Evolutionary conservation across 441 rosid species (phyloP).

Genomic region (Raphanus hybrid): DNA sequence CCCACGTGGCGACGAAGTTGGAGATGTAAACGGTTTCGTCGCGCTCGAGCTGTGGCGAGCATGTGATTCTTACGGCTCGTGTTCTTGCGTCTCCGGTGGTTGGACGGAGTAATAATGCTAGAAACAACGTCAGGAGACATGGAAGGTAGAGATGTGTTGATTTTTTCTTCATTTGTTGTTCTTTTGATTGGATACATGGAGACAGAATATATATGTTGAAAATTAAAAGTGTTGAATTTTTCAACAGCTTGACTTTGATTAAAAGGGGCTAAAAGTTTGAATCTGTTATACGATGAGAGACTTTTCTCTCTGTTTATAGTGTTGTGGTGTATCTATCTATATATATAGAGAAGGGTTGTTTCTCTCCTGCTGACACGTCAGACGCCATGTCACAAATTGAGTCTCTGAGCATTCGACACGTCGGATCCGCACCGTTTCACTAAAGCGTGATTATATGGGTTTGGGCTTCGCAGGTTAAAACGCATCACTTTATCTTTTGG

Average conservation of each 20-base stretch:
- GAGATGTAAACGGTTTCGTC: slow-evolving; percentile 65
- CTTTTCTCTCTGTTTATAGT: background rate
- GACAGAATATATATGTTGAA: background rate
- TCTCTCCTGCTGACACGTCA: no score
- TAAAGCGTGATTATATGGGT: no score
- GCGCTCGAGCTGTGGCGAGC: slow-evolving; percentile 60
- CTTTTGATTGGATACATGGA: background rate
- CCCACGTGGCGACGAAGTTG: slow-evolving; percentile 81
- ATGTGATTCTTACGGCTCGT: slow-evolving; percentile 49
- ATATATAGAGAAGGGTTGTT: no score
- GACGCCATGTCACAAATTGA: no score
- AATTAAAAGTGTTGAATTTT: background rate
- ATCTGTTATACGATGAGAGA: background rate
- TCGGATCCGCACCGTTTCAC: no score
- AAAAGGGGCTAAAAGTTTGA: background rate
- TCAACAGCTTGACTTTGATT: background rate
- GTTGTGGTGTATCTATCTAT: no score
- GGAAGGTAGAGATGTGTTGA: slow-evolving; percentile 21
- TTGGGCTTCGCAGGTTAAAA: no score
- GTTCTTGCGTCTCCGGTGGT: slow-evolving; percentile 70
- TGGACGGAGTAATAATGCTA: slow-evolving; percentile 20
- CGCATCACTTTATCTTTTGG: no score
- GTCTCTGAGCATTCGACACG: no score
- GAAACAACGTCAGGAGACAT: slow-evolving; percentile 27
- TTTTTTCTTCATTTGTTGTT: slow-evolving; percentile 32